Evolutionary conservation across 1,139 yeast genomes (phyloP), one percentile per base, ranked within the genome.

Genomic region (Lodderomyces orthopsilosis): DNA sequence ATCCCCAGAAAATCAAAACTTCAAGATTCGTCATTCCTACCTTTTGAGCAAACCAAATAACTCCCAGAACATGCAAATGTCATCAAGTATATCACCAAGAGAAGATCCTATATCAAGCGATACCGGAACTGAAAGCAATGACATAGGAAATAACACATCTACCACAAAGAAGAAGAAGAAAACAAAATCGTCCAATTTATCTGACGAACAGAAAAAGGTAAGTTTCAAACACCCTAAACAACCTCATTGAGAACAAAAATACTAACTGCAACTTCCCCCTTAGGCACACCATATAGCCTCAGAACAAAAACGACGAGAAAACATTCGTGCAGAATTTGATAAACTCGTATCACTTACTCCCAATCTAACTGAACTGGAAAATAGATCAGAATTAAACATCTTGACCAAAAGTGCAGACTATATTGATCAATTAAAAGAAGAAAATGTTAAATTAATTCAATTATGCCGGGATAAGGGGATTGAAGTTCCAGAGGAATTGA

Each of bases 261-360:
- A 48, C 56, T 51, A 51, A 51, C 54, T 37, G n/a, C n/a, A n/a
- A 19, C 21, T n/a, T 24, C 19, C 10, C 10, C 35, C 34, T 39
- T 37, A 70, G 74, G 77, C 77, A 1, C 78, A 73, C 47, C 78
- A 73, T 48, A 73, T 73, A 14, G 77, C 77, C n/a, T 71, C 77
- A 1, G 78, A 73, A 49, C 77, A 73, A 50, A 72, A 70, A 49
- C 57, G 78, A 54, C 59, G 78, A 50, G 76, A 70, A 46, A 71
- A 73, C 48, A 73, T 73, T 30, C 60, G 78, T 36, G 63, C 74
- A 12, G 77, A 72, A 49, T 73, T 73, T 51, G 78, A 73, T 50
- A 64, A 63, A 42, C 69, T 73, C 17, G 78, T 73, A 10, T 54
- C 62, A 4, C 58, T 73, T 35, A 72, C 77, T 2, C 78, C 78